phyloP scores from a whole-genome alignment of 2,329 filamentous ascomycete species.

The Aspergillus costaricaensis region DNA sequence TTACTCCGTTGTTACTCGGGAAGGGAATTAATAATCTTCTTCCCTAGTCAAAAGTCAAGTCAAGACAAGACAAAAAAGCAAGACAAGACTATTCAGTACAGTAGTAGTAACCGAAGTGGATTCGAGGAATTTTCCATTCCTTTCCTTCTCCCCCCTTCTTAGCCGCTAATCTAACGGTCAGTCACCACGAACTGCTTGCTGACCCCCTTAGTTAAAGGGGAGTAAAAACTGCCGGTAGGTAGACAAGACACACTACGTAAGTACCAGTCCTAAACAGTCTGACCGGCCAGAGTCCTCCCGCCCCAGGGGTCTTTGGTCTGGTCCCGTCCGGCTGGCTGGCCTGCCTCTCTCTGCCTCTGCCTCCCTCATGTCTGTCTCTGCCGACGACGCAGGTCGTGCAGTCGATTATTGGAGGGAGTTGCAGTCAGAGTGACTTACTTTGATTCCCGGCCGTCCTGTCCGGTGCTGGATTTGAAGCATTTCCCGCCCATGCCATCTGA shows the following conservation, averaged over 20 bases:
- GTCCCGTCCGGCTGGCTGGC: background rate
- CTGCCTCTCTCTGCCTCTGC: background rate
- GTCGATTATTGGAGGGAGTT: constrained; percentile 8
- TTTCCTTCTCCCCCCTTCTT: too few relatives aligned
- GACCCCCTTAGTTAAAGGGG: background rate
- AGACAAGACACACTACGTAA: background rate
- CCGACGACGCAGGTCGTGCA: constrained; percentile 3
- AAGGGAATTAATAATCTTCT: too few relatives aligned
- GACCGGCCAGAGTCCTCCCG: constrained; percentile 1
- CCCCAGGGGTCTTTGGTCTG: background rate
- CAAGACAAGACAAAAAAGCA: too few relatives aligned
- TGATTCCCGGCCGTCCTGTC: background rate
- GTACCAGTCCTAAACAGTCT: background rate
- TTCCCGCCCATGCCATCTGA: background rate
- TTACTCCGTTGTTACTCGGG: too few relatives aligned
- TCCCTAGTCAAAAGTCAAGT: too few relatives aligned
- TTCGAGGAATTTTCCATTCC: constrained; percentile 5
- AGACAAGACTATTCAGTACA: background rate
- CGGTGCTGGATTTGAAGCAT: background rate
- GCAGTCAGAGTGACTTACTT: background rate
- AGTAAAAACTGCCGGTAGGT: background rate
- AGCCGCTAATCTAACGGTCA: background rate
- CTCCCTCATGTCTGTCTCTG: background rate
- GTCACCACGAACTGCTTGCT: background rate
- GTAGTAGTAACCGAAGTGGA: background rate